These are phyloP conservation scores for Nitzschia inconspicua DNA, from an alignment of 108 stramenopile genomes.

Conservation along the genomic window DNA sequence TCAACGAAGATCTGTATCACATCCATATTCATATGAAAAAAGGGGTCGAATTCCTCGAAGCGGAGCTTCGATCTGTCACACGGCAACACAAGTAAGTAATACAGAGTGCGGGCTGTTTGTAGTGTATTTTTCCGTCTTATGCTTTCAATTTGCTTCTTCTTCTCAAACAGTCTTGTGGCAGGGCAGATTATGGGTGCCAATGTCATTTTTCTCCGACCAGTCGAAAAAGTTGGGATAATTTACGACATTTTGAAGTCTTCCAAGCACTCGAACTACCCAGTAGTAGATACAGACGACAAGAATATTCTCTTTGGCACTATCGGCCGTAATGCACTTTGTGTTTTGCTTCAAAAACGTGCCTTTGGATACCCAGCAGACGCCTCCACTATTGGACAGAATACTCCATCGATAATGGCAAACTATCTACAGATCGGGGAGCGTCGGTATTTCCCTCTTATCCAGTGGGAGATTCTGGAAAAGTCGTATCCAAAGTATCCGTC, in stretches of 20 bases:
- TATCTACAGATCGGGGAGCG: conserved; percentile 12
- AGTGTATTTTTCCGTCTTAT: neutral
- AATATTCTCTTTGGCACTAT: conserved; percentile 54
- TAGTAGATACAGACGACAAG: conserved; percentile 53
- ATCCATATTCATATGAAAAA: conserved; percentile 62
- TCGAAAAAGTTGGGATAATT: conserved; percentile 38
- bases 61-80: conserved; percentile 28
- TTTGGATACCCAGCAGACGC: conserved; percentile 28
- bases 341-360: conserved; percentile 46
- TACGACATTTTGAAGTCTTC: conserved; percentile 39
- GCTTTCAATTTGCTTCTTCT: conserved; percentile 14
- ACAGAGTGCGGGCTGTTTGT: neutral
- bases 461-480: conserved; percentile 51
- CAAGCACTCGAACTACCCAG: conserved; percentile 56
- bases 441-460: conserved; percentile 38
- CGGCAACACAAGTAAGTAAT: conserved; percentile 33
- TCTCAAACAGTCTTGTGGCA: conserved; percentile 19
- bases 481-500: conserved; percentile 63
- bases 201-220: conserved; percentile 34
- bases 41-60: conserved; percentile 49
- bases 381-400: neutral
- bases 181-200: conserved; percentile 39
- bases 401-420: neutral
- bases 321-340: conserved; percentile 36
- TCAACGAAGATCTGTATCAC: conserved; percentile 77